Base-by-base conservation (phyloP, 306 rosid species). In the Corylus heterophylla region DNA sequence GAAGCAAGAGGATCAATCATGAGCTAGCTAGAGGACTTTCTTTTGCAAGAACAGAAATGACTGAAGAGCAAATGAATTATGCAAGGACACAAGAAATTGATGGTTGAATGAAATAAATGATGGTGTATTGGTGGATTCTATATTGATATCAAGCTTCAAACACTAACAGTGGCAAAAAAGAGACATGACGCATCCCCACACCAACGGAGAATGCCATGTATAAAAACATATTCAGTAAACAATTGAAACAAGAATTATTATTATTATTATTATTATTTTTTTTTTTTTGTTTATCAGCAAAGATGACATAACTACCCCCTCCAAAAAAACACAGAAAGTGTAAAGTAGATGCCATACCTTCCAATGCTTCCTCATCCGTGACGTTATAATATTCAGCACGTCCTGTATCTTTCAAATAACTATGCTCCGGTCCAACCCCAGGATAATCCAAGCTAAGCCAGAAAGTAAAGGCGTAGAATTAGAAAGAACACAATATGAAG, bases 361-460 rank as follows among this genome's bases (percentile, higher is more conserved):
- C 98, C 76, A 95, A 84, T 58, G 98, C 98, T 91, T 95, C 98
- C 31, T 87, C 94, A 56, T 95, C 98, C 12, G 94, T 92, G 83
- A 95, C 80, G 61, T 95, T 82, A 69, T 91, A 2, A 61, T 95
- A 95, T 74, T 95, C 98, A 42, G 97, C 98, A 18, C 98, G 98
- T 1, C 96, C 92, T 4, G 81, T 5, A 74, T 95, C 98, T 83
- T 92, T 95, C 83, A 95, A 87, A 79, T 81, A 95, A 83, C 98
- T 95, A 54, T 95, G 98, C 86, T 95, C 98, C 0, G 98, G 98
- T 59, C 98, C 98, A 29, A 95, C 98, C 71, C 98, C 98, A 74
- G 98, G 98, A 89, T 95, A 95, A 87, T 95, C 98, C 98, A 95
- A 86, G 56, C 98, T 94, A 82, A 83, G 45, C 35, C 68, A 80